A percentile compares a stretch with the other conserved stretches of the same genome.
phyloP scores from a whole-genome alignment of 2,329 filamentous ascomycete species.

The Epichloe elymi region DNA sequence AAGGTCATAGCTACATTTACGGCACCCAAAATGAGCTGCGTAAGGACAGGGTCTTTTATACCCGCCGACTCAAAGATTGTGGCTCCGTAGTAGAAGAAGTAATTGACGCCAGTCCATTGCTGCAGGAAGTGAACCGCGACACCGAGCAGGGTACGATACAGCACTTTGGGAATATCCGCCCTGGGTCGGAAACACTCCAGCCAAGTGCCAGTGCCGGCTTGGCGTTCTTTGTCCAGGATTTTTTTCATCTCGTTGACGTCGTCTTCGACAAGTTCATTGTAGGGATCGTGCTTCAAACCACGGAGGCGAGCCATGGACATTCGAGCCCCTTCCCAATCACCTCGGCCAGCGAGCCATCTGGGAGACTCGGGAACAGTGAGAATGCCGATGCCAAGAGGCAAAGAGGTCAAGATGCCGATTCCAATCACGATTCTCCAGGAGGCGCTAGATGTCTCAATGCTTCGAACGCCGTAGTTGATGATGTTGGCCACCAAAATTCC shows the following conservation, averaged over 20 bases:
- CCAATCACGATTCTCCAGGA: conserved; percentile 53
- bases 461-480: conserved; percentile 38
- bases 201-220: conserved; percentile 36
- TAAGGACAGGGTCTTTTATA: conserved; percentile 51
- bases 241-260: conserved; percentile 40
- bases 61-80: conserved; percentile 56
- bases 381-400: conserved; percentile 40
- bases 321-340: conserved; percentile 34
- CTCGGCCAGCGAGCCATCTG: conserved; percentile 38
- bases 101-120: conserved; percentile 51
- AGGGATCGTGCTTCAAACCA: conserved; percentile 33
- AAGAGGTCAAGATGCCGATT: conserved; percentile 37
- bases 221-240: conserved; percentile 30
- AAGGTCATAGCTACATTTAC: conserved; percentile 59
- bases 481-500: conserved; percentile 48
- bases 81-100: conserved; percentile 53
- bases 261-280: conserved; percentile 31
- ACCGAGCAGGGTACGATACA: conserved; percentile 52
- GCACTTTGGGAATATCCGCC: conserved; percentile 38
- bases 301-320: conserved; percentile 39
- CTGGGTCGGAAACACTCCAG: conserved; percentile 47
- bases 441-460: conserved; percentile 25
- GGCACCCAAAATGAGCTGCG: conserved; percentile 53
- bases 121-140: conserved; percentile 52
- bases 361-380: conserved; percentile 43